Evolutionary conservation across 2,329 filamentous ascomycete genomes (phyloP).

Genomic region (Keithomyces neogunnii): DNA sequence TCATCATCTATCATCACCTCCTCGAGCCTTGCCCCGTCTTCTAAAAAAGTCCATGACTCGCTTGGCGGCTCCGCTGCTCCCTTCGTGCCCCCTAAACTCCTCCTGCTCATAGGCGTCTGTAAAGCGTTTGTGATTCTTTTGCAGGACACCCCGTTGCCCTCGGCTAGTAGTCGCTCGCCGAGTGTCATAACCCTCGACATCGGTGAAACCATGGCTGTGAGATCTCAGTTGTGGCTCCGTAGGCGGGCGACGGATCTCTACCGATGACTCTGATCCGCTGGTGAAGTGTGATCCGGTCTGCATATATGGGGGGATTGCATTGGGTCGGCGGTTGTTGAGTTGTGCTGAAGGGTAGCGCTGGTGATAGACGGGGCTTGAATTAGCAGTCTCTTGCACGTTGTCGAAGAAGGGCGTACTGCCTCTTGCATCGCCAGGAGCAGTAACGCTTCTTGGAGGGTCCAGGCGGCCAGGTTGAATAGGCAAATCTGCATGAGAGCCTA

Average conservation of each 20-base stretch:
- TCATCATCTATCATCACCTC: conserved; percentile 40
- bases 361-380: conserved; percentile 29
- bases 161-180: conserved; percentile 28
- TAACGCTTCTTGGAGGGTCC: conserved; percentile 23
- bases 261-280: conserved; percentile 45
- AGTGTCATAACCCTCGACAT: conserved; percentile 33
- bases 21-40: conserved; percentile 69
- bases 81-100: conserved; percentile 57
- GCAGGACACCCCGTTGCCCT: conserved; percentile 50
- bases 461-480: conserved; percentile 38
- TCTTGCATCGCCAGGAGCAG: conserved; percentile 25
- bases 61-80: conserved; percentile 78
- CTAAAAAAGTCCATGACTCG: conserved; percentile 99
- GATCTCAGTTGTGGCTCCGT: conserved; percentile 31
- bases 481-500: conserved; percentile 43
- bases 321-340: conserved; percentile 30
- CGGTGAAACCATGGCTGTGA: conserved; percentile 33
- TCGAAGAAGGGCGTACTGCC: conserved; percentile 32
- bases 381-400: conserved; percentile 23
- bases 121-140: conserved; percentile 84
- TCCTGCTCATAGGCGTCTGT: conserved; percentile 80
- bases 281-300: conserved; percentile 36
- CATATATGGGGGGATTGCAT: conserved; percentile 38
- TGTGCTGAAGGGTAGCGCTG: conserved; percentile 33
- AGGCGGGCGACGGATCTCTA: conserved; percentile 37